Evolutionary conservation across 108 stramenopile genomes (phyloP).

Genomic region (Pseudonitzschia multistriata): DNA sequence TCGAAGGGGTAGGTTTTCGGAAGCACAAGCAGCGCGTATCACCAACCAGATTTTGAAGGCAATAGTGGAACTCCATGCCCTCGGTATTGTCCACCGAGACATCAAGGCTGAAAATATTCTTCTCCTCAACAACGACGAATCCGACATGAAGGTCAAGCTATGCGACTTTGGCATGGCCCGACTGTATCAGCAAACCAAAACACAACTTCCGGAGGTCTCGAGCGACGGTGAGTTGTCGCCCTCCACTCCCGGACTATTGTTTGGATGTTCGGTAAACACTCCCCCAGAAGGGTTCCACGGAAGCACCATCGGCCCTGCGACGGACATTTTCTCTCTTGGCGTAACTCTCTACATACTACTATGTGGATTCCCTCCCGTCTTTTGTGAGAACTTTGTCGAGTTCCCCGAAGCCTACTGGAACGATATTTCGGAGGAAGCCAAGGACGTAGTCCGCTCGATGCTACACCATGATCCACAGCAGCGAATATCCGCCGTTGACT

Average conservation of each 20-base stretch:
- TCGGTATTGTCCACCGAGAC: conserved; percentile 77
- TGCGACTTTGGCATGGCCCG: conserved; percentile 90
- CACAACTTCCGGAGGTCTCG: neutral
- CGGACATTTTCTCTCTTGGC: conserved; percentile 96
- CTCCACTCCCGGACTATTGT: conserved; percentile 39
- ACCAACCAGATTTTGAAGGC: conserved; percentile 68
- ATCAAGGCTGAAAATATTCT: conserved; percentile 90
- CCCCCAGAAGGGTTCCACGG: conserved; percentile 77
- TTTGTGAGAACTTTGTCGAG: conserved; percentile 40
- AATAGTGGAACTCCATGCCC: conserved; percentile 57
- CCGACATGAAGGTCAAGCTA: conserved; percentile 61
- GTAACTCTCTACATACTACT: conserved; percentile 95
- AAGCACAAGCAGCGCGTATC: conserved; percentile 68
- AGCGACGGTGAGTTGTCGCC: conserved; percentile 28
- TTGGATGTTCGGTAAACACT: conserved; percentile 69
- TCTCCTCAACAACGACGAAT: conserved; percentile 49
- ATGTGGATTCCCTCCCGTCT: conserved; percentile 90
- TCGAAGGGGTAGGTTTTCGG: conserved; percentile 58
- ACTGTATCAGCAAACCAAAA: conserved; percentile 12
- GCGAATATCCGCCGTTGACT: conserved; percentile 63
- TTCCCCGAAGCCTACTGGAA: conserved; percentile 64
- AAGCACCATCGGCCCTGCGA: conserved; percentile 64
- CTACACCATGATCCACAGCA: conserved; percentile 57
- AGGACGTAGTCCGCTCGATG: conserved; percentile 69
- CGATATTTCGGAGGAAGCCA: conserved; percentile 73